A percentile compares a stretch with the other conserved stretches of the same genome.
Conservation (phyloP, 192 early-diverging fungal species). For the Coemansia sp. region DNA sequence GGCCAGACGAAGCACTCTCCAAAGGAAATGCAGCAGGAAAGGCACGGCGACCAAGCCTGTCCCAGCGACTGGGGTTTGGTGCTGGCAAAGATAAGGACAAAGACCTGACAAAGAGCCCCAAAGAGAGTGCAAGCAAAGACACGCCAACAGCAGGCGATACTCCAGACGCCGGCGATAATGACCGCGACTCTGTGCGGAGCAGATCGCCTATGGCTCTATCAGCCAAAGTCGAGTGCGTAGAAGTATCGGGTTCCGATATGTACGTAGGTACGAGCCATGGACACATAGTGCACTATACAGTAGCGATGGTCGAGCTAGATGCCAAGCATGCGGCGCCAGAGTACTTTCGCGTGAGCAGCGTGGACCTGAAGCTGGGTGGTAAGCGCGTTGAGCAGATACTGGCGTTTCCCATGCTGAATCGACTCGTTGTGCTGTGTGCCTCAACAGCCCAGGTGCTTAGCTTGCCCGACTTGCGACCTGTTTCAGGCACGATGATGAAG, state of each 20-base stretch:
- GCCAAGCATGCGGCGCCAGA: background rate
- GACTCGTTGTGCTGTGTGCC: slow-evolving; percentile 41
- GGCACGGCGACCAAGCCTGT: slow-evolving; percentile 43
- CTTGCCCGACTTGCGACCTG: slow-evolving; percentile 27
- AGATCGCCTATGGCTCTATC: background rate
- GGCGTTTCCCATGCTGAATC: slow-evolving; percentile 28
- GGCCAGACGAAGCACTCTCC: background rate
- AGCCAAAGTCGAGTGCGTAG: slow-evolving; percentile 33
- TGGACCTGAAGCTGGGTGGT: slow-evolving; percentile 26
- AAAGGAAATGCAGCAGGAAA: background rate
- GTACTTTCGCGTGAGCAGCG: slow-evolving; percentile 11
- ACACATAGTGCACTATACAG: slow-evolving; percentile 36
- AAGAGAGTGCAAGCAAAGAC: background rate
- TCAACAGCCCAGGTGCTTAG: slow-evolving; percentile 27
- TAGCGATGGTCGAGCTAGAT: slow-evolving; percentile 13
- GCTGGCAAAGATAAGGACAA: background rate
- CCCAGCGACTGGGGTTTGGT: slow-evolving; percentile 38
- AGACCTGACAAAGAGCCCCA: too few relatives aligned
- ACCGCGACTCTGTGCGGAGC: slow-evolving; percentile 1
- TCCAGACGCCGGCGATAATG: background rate
- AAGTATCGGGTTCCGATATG: slow-evolving; percentile 28
- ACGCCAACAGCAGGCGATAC: background rate
- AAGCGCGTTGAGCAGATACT: slow-evolving; percentile 47
- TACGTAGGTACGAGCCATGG: slow-evolving; percentile 46
- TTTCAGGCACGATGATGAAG: slow-evolving; percentile 17